Evolutionary conservation across 1,284 basidiomycete genomes (phyloP).

Genomic region (Marasmius sp.): DNA sequence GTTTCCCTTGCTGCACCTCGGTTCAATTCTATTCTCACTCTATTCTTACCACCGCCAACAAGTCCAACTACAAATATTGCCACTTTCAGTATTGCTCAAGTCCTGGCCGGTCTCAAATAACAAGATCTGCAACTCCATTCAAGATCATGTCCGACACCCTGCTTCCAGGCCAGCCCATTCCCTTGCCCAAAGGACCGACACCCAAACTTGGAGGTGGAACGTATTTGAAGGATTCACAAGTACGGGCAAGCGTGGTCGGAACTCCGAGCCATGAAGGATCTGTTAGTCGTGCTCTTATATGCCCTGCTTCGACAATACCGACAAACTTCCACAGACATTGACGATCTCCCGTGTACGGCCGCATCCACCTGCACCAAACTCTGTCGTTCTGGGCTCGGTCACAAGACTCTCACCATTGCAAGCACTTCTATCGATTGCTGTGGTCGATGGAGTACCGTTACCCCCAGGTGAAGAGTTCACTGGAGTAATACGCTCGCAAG

Average conservation of each 20-base stretch:
- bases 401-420: constrained; percentile 87
- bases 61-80: neutral
- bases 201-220: constrained; percentile 69
- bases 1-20: neutral
- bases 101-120: neutral
- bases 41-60: neutral
- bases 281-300: constrained; percentile 48
- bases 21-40: neutral
- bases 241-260: constrained; percentile 77
- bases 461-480: constrained; percentile 91
- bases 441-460: constrained; percentile 89
- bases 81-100: neutral
- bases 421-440: constrained; percentile 84
- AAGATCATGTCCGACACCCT: constrained; percentile 40
- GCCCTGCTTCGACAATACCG: constrained; percentile 22
- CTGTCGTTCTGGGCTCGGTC: constrained; percentile 77
- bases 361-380: constrained; percentile 68
- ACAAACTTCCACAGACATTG: constrained; percentile 45
- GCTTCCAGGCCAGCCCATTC: constrained; percentile 83
- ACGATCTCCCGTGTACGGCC: constrained; percentile 62
- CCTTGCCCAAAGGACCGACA: constrained; percentile 54
- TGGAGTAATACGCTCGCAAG: constrained; percentile 89
- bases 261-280: constrained; percentile 61
- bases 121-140: neutral
- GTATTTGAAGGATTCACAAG: constrained; percentile 64